These are phyloP conservation scores for Boletus tomentosulus DNA, from an alignment of 768 basidiomycete species.

Conservation along the genomic window DNA sequence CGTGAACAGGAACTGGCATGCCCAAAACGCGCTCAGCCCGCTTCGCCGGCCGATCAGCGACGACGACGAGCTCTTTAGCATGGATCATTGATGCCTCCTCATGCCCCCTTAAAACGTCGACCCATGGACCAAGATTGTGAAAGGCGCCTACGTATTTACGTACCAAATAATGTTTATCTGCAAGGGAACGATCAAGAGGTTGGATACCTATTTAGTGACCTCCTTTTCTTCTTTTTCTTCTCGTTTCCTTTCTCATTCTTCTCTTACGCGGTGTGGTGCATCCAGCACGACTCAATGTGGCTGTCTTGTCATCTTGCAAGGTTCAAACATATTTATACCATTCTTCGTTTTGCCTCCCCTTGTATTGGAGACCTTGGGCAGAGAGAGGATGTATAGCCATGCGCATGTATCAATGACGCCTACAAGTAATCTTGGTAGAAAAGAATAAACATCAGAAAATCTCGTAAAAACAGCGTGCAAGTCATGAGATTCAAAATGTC, in stretches of 20 bases:
- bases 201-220: constrained; percentile 32
- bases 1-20: constrained; percentile 33
- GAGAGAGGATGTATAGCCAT: constrained; percentile 13
- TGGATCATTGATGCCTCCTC: constrained; percentile 45
- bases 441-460: constrained; percentile 4
- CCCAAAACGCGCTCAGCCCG: constrained; percentile 47
- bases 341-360: constrained; percentile 8
- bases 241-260: constrained; percentile 3
- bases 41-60: constrained; percentile 57
- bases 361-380: constrained; percentile 12
- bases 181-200: constrained; percentile 26
- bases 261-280: constrained; percentile 2
- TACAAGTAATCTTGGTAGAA: constrained; percentile 19
- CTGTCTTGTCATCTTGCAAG: constrained; percentile 7
- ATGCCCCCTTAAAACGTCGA: neutral
- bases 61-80: constrained; percentile 68
- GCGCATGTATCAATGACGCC: constrained; percentile 18
- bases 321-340: constrained; percentile 27
- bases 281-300: neutral
- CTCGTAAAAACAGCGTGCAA: neutral
- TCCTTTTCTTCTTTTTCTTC: constrained; percentile 1
- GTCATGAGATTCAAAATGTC: neutral
- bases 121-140: neutral
- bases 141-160: constrained; percentile 22
- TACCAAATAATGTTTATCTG: constrained; percentile 24